These are phyloP conservation scores for Kuraishia ogatae DNA, from an alignment of 805 yeast genomes.

Conservation along the genomic window DNA sequence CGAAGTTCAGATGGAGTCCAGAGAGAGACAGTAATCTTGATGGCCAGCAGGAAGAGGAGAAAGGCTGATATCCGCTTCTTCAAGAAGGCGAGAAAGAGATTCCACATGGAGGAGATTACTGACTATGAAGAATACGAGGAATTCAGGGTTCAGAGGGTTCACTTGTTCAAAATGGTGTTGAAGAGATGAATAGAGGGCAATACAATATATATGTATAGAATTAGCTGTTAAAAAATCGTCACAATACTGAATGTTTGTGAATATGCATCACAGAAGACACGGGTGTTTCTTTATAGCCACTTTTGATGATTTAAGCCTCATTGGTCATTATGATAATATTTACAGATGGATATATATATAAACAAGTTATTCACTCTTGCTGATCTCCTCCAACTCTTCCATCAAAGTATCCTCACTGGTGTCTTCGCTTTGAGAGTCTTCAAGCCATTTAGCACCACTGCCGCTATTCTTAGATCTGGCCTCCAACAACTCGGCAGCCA, in stretches of 20 bases:
- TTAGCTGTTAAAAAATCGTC: too few species aligned
- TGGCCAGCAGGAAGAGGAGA: constrained; percentile 48
- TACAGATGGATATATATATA: constrained; percentile 9
- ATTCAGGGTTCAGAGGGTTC: constrained; percentile 31
- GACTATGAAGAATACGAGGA: constrained; percentile 24
- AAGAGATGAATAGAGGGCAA: constrained; percentile 9
- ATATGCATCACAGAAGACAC: too few species aligned
- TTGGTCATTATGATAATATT: constrained; percentile 1
- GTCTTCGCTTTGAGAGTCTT: constrained; percentile 26
- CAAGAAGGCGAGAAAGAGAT: constrained; percentile 22
- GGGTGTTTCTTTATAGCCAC: too few species aligned
- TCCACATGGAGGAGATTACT: constrained; percentile 19
- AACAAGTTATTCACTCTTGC: constrained; percentile 8
- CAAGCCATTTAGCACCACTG: background rate
- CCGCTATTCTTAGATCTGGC: constrained; percentile 6
- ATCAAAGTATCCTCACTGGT: constrained; percentile 12
- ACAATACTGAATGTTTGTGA: too few species aligned
- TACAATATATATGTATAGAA: too few species aligned
- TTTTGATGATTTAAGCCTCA: constrained; percentile 10
- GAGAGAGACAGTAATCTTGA: constrained; percentile 30
- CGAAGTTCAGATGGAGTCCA: background rate
- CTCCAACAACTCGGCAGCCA: constrained; percentile 45
- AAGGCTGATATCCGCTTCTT: constrained; percentile 22
- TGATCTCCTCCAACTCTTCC: constrained; percentile 8
- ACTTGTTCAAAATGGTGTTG: constrained; percentile 28